phyloP scores from a whole-genome alignment of 495 filamentous ascomycete genomes.

The Neurospora tetrasperma region DNA sequence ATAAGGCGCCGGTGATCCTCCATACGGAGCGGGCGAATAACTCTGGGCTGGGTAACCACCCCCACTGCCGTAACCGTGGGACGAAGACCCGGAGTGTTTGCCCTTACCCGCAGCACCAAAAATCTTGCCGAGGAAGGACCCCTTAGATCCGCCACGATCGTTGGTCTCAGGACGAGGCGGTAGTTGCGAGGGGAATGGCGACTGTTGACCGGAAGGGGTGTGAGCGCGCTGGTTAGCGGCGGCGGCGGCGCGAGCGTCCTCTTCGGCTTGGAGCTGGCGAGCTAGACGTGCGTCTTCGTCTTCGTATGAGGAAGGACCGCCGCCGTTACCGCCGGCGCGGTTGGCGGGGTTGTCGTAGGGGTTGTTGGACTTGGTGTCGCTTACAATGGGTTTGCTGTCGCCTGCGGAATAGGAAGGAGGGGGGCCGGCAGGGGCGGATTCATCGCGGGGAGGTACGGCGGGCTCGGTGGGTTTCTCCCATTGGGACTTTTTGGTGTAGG shows the following conservation, averaged over 20 bases:
- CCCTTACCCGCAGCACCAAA: constrained; percentile 21
- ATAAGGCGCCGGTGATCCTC: constrained; percentile 13
- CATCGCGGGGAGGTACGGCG: constrained; percentile 34
- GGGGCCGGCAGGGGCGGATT: constrained; percentile 35
- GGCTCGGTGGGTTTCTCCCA: constrained; percentile 70
- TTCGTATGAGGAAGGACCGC: constrained; percentile 14
- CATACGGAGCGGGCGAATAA: constrained; percentile 31
- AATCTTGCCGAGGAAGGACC: constrained; percentile 44
- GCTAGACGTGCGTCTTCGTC: constrained; percentile 68
- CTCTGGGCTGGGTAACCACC: background rate
- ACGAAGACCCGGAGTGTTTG: background rate
- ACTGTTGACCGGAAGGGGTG: background rate
- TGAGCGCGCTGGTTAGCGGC: constrained; percentile 14
- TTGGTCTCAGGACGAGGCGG: constrained; percentile 27
- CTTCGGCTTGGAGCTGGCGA: constrained; percentile 70
- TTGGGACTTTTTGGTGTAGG: constrained; percentile 74
- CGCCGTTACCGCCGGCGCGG: constrained; percentile 1
- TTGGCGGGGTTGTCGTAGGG: constrained; percentile 43
- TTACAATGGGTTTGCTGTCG: constrained; percentile 23
- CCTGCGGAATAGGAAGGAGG: constrained; percentile 56
- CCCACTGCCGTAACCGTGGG: background rate
- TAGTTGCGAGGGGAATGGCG: constrained; percentile 25
- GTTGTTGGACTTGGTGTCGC: constrained; percentile 50
- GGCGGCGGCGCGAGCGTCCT: constrained; percentile 51
- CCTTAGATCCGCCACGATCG: constrained; percentile 30